Percentiles rank a stretch among this genome's conserved stretches.
These are phyloP conservation scores for Cupressus sempervirens DNA, from an alignment of 75 land plant species.

Conservation along the genomic window DNA sequence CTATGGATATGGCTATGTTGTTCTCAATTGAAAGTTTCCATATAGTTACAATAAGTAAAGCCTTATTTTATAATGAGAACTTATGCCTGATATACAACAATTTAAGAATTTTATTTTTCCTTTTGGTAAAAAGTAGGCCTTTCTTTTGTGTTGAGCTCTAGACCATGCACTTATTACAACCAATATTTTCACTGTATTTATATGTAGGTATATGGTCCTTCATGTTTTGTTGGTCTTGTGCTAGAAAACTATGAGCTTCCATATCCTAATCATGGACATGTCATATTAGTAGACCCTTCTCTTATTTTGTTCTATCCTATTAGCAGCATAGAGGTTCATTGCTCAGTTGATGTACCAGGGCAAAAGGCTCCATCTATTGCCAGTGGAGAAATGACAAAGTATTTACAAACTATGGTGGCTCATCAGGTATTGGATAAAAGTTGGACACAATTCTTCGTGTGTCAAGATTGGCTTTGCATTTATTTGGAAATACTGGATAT, in stretches of 20 bases:
- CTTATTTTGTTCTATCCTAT: constrained; percentile 91
- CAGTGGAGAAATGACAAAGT: constrained; percentile 81
- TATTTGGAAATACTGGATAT: no score
- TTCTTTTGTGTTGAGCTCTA: no score
- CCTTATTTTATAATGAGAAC: no score
- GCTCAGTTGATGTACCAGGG: constrained; percentile 91
- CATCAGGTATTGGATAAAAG: constrained; percentile 62
- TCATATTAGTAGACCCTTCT: constrained; percentile 80
- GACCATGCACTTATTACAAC: constrained; percentile 2
- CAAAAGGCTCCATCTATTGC: constrained; percentile 77
- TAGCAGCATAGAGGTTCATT: constrained; percentile 85
- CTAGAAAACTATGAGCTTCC: constrained; percentile 89
- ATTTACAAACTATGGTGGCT: constrained; percentile 73
- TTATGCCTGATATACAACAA: no score
- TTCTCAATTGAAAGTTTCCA: no score
- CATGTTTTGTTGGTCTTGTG: constrained; percentile 86
- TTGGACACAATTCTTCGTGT: not conserved
- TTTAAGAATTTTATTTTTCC: no score
- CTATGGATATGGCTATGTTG: no score
- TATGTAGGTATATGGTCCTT: constrained; percentile 82
- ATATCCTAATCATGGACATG: no score
- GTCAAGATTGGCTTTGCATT: not conserved
- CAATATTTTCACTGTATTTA: not conserved
- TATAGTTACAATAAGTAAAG: no score
- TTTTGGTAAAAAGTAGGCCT: no score